phyloP scores from a whole-genome alignment of 345 rosid genomes.

The Euphorbia pulcherrima region DNA sequence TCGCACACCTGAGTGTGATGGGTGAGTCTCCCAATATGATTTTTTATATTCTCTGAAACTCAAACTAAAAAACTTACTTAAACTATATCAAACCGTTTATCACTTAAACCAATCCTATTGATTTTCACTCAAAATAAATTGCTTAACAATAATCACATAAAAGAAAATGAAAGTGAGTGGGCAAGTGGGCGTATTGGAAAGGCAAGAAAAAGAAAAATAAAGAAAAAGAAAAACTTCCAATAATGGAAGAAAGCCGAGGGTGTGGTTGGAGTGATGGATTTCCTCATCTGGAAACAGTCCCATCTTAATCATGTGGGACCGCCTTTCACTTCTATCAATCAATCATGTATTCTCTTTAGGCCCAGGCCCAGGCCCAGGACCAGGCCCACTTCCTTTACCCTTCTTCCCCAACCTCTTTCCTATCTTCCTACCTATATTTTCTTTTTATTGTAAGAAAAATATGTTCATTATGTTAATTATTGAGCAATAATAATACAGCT shows the following conservation, averaged over 20 bases:
- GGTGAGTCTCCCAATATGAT: no score
- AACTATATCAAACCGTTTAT: no score
- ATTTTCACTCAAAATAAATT: no score
- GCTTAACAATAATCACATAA: no score
- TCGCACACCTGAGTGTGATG: no score
- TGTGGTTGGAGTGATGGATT: constrained; percentile 29
- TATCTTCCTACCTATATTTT: neutral
- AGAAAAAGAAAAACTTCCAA: constrained; percentile 44
- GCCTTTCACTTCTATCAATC: constrained; percentile 13
- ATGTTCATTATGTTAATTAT: no score
- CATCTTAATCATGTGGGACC: constrained; percentile 13
- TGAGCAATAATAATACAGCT: no score
- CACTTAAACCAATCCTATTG: no score
- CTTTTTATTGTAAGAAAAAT: neutral
- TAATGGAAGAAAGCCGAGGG: constrained; percentile 68
- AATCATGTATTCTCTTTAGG: neutral
- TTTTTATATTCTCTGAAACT: no score
- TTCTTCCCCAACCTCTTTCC: neutral
- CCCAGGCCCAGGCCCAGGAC: constrained; percentile 35
- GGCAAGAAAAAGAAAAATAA: neutral
- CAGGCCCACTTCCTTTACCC: constrained; percentile 35
- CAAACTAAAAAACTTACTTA: no score
- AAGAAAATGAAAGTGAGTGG: neutral
- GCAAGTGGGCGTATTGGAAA: neutral
- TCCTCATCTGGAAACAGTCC: constrained; percentile 46